A percentile compares a stretch with the other conserved stretches of the same genome.
Evolutionary conservation across 2,329 filamentous ascomycete genomes (phyloP).

Genomic region (Fusarium lateritium): DNA sequence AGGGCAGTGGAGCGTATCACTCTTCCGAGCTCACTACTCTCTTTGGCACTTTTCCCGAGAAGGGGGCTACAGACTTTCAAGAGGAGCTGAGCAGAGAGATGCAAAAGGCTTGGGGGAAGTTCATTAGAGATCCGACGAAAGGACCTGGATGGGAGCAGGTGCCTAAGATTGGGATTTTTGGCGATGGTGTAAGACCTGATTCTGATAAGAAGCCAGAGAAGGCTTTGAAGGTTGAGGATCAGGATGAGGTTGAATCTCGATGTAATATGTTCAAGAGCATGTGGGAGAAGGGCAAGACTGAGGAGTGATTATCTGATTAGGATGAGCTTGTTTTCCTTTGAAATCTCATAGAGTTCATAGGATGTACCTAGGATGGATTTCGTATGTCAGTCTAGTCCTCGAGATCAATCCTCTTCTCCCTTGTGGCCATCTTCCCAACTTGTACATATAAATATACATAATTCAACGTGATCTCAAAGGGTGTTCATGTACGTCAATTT

Average conservation of each 20-base stretch:
- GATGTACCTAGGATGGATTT: too few relatives aligned
- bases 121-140: conserved; percentile 45
- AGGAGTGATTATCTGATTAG: background rate
- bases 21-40: conserved; percentile 61
- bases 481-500: too few relatives aligned
- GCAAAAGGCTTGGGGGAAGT: conserved; percentile 51
- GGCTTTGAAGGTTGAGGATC: conserved; percentile 9
- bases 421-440: too few relatives aligned
- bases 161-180: conserved; percentile 46
- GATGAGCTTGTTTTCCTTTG: background rate
- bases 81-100: conserved; percentile 38
- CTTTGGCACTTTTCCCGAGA: conserved; percentile 55
- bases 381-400: too few relatives aligned
- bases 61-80: conserved; percentile 43
- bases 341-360: background rate
- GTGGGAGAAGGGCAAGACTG: conserved; percentile 8
- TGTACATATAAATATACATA: too few relatives aligned
- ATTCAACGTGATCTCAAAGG: too few relatives aligned
- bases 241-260: conserved; percentile 15
- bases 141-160: conserved; percentile 48
- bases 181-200: conserved; percentile 39
- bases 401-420: too few relatives aligned
- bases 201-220: background rate
- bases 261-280: conserved; percentile 20
- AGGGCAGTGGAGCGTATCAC: conserved; percentile 61